These are phyloP conservation scores for Penicillium sp. DNA, from an alignment of 2,329 filamentous ascomycete species.

Conservation along the genomic window DNA sequence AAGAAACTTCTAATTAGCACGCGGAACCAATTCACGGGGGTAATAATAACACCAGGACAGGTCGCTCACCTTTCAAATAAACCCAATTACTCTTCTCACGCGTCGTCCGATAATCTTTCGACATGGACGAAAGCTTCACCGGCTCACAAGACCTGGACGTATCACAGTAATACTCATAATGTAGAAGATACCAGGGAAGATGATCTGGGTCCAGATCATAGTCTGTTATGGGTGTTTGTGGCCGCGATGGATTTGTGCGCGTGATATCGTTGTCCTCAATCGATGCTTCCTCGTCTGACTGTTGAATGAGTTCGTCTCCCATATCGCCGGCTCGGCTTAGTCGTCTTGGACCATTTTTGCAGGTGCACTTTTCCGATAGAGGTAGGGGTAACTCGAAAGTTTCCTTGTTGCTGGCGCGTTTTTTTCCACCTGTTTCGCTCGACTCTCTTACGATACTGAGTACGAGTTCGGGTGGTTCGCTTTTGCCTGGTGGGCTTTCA, in stretches of 20 bases:
- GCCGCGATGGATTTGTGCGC: neutral
- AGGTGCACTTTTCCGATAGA: neutral
- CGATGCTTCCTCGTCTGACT: neutral
- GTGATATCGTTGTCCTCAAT: neutral
- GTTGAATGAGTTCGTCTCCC: neutral
- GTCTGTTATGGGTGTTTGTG: neutral
- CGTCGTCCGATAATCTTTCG: slow-evolving; percentile 13
- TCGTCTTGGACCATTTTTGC: neutral
- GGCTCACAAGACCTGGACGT: slow-evolving; percentile 12
- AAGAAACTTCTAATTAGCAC: neutral
- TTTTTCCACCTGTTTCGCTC: neutral
- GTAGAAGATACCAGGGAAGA: neutral
- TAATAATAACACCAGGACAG: too few species aligned
- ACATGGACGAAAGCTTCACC: slow-evolving; percentile 6
- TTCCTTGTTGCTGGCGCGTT: neutral
- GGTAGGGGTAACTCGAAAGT: neutral
- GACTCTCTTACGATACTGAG: neutral
- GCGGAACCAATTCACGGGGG: neutral
- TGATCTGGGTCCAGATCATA: neutral
- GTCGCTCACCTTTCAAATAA: neutral
- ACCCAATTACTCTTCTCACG: neutral
- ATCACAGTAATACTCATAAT: slow-evolving; percentile 10
- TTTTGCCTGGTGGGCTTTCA: neutral
- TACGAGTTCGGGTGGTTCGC: neutral
- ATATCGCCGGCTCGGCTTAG: neutral